These are phyloP conservation scores for Termitomyces sp. DNA, from an alignment of 768 basidiomycete genomes.

Conservation along the genomic window DNA sequence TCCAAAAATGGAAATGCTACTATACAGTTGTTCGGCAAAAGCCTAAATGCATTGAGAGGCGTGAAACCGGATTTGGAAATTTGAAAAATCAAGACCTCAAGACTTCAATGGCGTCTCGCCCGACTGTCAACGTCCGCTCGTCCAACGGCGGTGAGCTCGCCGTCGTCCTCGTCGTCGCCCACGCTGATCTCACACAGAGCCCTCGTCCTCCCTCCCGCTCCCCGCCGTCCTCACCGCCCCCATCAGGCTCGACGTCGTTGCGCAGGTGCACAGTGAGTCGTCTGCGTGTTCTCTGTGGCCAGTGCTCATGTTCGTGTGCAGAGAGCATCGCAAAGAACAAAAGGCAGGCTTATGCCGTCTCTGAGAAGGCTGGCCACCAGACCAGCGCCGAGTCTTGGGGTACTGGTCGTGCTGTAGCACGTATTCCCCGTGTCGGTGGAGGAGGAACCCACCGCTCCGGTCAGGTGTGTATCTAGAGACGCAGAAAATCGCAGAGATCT, in stretches of 20 bases:
- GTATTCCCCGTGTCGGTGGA: conserved; percentile 99
- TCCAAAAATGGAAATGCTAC: conserved; percentile 2
- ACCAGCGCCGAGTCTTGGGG: conserved; percentile 99
- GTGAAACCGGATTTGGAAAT: conserved; percentile 15
- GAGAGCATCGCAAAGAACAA: conserved; percentile 98
- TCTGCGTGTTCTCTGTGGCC: neutral
- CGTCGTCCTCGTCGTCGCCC: neutral
- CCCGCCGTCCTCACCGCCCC: conserved; percentile 97
- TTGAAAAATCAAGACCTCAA: conserved; percentile 33
- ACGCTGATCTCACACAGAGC: conserved; percentile 40
- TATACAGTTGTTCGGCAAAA: conserved; percentile 38
- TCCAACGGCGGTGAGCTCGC: conserved; percentile 58
- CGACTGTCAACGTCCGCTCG: conserved; percentile 82
- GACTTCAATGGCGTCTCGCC: conserved; percentile 83
- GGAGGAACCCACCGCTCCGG: conserved; percentile 98
- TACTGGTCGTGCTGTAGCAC: conserved; percentile 99
- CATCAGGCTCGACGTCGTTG: conserved; percentile 97
- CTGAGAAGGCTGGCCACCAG: conserved; percentile 98
- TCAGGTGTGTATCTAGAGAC: conserved; percentile 50
- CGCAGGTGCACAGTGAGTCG: conserved; percentile 95
- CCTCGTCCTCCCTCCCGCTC: conserved; percentile 84
- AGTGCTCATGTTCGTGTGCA: conserved; percentile 23
- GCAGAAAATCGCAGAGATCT: neutral
- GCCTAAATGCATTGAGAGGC: conserved; percentile 19
- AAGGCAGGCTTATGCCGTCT: conserved; percentile 95